Conservation (phyloP, 1,284 basidiomycete species). For the Pterulicium gracile region DNA sequence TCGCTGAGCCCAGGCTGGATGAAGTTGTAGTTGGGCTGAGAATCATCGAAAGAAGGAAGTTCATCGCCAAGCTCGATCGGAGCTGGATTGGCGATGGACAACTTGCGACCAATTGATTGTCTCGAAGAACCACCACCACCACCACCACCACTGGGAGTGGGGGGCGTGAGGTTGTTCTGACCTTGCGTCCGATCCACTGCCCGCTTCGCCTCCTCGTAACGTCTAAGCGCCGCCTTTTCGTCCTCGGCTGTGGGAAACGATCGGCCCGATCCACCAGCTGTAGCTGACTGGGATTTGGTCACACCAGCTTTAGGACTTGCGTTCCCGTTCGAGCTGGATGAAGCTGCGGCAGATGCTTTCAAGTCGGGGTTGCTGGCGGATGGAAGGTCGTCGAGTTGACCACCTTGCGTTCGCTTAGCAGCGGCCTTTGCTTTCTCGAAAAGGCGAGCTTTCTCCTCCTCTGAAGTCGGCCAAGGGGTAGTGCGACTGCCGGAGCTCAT, state of each 20-base stretch:
- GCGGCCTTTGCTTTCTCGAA: slow-evolving; percentile 58
- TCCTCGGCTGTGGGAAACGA: slow-evolving; percentile 36
- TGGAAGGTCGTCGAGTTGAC: slow-evolving; percentile 16
- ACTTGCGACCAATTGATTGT: not conserved
- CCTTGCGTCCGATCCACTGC: slow-evolving; percentile 48
- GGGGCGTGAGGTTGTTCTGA: slow-evolving; percentile 9
- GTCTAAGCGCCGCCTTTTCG: slow-evolving; percentile 51
- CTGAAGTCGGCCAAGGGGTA: slow-evolving; percentile 51
- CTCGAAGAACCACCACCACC: slow-evolving; percentile 7
- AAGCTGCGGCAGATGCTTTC: not conserved
- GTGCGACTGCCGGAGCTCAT: slow-evolving; percentile 13
- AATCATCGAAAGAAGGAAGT: not conserved
- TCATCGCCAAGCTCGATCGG: slow-evolving; percentile 1
- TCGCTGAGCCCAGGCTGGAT: slow-evolving; percentile 12
- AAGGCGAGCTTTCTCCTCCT: slow-evolving; percentile 60
- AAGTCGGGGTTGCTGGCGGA: not conserved
- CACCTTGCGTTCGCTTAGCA: slow-evolving; percentile 22
- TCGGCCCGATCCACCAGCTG: not conserved
- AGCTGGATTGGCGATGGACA: not conserved
- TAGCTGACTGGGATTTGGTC: not conserved
- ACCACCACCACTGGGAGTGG: too few relatives aligned
- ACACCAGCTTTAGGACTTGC: not conserved
- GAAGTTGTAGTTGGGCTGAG: slow-evolving; percentile 11
- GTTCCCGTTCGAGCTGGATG: not conserved
- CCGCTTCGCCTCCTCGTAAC: slow-evolving; percentile 59